Evolutionary conservation across 306 rosid species (phyloP).

Genomic region (Amphicarpaea edgeworthii): DNA sequence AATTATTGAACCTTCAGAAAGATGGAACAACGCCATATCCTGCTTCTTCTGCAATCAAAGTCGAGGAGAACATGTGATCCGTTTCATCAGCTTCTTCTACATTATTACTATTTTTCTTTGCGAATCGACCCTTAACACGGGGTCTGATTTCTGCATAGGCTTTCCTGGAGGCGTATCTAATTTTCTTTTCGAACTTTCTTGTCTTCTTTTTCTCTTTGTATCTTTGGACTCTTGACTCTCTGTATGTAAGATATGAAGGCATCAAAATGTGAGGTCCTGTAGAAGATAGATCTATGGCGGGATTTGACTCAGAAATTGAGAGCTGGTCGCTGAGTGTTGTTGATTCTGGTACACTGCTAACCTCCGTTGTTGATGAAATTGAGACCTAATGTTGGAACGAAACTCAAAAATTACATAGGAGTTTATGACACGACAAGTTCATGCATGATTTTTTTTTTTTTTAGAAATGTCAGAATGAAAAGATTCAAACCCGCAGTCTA

Average conservation of each 20-base stretch:
- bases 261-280: slow-evolving; percentile 49
- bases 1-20: slow-evolving; percentile 43
- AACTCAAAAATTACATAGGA: no score
- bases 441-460: no score
- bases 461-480: no score
- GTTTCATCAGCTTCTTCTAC: slow-evolving; percentile 58
- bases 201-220: slow-evolving; percentile 82
- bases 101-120: slow-evolving; percentile 60
- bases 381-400: no score
- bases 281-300: slow-evolving; percentile 59
- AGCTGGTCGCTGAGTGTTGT: no score
- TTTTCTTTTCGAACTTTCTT: slow-evolving; percentile 84
- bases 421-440: no score
- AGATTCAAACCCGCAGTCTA: no score
- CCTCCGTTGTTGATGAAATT: no score
- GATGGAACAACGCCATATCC: slow-evolving; percentile 79
- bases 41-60: slow-evolving; percentile 57
- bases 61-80: slow-evolving; percentile 64
- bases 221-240: slow-evolving; percentile 77
- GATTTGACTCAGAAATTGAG: no score
- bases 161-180: slow-evolving; percentile 81
- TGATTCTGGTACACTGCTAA: no score
- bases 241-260: slow-evolving; percentile 61
- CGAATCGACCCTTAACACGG: slow-evolving; percentile 81
- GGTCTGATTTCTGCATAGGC: slow-evolving; percentile 89